Evolutionary conservation across 176 grass and related monocot genomes (phyloP).

Genomic region (Eragrostis nindensis): DNA sequence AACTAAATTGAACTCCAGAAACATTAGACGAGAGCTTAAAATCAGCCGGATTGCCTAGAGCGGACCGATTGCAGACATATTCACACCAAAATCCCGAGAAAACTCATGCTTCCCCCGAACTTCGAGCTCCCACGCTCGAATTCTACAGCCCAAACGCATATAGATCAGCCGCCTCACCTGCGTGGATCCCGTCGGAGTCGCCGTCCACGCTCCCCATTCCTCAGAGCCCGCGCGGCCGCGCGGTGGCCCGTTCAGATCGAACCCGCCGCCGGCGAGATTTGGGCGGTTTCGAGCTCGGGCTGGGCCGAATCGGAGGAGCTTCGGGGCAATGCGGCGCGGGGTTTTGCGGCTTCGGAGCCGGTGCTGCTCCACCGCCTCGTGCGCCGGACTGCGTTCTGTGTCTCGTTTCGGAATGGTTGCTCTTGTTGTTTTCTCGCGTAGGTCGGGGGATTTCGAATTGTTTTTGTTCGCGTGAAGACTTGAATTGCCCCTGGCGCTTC

Average conservation of each 20-base stretch:
- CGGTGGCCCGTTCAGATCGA: slow-evolving; percentile 36
- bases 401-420: slow-evolving; percentile 39
- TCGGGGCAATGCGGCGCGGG: slow-evolving; percentile 34
- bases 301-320: slow-evolving; percentile 12
- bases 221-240: slow-evolving; percentile 6
- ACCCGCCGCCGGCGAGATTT: neutral
- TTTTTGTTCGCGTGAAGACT: neutral
- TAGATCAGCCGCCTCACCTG: slow-evolving; percentile 44
- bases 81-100: neutral
- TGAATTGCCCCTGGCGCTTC: slow-evolving; percentile 16
- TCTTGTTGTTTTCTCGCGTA: neutral
- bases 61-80: neutral
- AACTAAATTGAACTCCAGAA: neutral
- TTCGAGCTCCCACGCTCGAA: slow-evolving; percentile 14
- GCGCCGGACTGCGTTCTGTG: slow-evolving; percentile 1
- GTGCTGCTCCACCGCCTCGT: slow-evolving; percentile 21
- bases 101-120: neutral
- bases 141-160: neutral
- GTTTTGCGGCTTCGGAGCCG: slow-evolving; percentile 26
- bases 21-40: neutral
- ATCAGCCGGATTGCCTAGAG: neutral
- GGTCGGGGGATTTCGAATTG: slow-evolving; percentile 36
- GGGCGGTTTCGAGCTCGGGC: slow-evolving; percentile 25
- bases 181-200: slow-evolving; percentile 56
- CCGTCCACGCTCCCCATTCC: slow-evolving; percentile 78